Evolutionary conservation across 345 rosid species (phyloP), one percentile per base, ranked within the genome.

Genomic region (Laguncularia racemosa): DNA sequence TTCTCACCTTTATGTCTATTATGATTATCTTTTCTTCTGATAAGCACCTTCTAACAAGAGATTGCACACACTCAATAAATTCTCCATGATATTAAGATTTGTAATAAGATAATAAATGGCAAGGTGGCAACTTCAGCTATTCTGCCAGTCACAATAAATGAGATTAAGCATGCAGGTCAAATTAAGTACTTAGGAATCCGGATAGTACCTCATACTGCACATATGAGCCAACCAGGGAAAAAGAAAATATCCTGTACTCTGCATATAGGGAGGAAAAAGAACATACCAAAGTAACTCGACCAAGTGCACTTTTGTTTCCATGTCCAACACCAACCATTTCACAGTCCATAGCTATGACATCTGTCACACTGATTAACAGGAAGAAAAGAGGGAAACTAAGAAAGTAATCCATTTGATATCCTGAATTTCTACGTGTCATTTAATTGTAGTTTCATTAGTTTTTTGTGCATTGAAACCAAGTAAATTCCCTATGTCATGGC

Each of bases 271-370:
- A 52, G 17, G 38, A 71, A 69, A 10, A 33, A 28, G 53, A 6
- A 33, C 14, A 51, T 84, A 93, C 99, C 97, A 89, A 62, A 19
- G 96, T 73, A 61, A 89, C 85, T 60, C 99, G 77, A 78, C 97
- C 99, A 50, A 93, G 95, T 51, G 99, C 99, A 33, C 97, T 89
- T 72, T 77, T 87, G 62, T 81, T 93, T 77, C 89, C 96, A 69
- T 76, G 89, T 63, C 86, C 74, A 13, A 89, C 82, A 56, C 99
- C 99, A 71, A 93, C 99, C 99, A 93, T 89, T 78, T 93, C 99
- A 20, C 99, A 93, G 59, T 93, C 97, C 89, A 93, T 87, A 48
- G 90, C 99, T 55, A 93, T 70, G 56, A 58, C 91, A 75, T 82
- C 89, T 63, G 97, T 85, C 78, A 85, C 23, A 78, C 97, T 93